A percentile compares a stretch with the other conserved stretches of the same genome.
These are phyloP conservation scores for Aureobasidium sp. DNA, from an alignment of 2,329 filamentous ascomycete species.

Conservation along the genomic window DNA sequence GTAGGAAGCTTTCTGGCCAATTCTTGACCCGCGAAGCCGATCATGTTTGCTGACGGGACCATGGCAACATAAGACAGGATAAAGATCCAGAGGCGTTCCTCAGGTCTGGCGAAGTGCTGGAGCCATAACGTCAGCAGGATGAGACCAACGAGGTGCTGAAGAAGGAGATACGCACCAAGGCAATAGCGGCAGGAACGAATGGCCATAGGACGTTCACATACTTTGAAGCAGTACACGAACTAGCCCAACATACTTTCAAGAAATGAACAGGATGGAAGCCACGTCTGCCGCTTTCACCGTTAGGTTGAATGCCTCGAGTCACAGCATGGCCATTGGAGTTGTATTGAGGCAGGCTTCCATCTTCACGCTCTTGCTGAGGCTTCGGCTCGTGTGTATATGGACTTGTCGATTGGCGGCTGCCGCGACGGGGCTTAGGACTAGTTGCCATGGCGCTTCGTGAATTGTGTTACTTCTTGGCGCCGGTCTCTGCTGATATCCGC, in stretches of 20 bases:
- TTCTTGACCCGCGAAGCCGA: slow-evolving; percentile 61
- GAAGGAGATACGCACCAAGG: slow-evolving; percentile 23
- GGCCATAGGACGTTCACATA: slow-evolving; percentile 46
- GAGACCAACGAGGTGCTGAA: not conserved
- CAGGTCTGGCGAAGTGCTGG: slow-evolving; percentile 38
- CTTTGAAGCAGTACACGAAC: slow-evolving; percentile 40
- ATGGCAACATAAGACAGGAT: slow-evolving; percentile 45
- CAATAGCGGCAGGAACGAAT: slow-evolving; percentile 41
- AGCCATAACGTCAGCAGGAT: not conserved
- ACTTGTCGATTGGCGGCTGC: not conserved
- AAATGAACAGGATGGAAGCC: slow-evolving; percentile 41
- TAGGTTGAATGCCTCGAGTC: slow-evolving; percentile 36
- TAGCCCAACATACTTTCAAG: slow-evolving; percentile 37
- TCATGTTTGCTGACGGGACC: slow-evolving; percentile 43
- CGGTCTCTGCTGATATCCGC: not conserved
- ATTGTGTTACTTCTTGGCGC: not conserved
- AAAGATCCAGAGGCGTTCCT: slow-evolving; percentile 40
- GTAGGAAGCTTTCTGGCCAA: slow-evolving; percentile 68
- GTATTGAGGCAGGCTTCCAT: slow-evolving; percentile 28
- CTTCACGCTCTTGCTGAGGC: slow-evolving; percentile 17
- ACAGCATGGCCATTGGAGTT: slow-evolving; percentile 41
- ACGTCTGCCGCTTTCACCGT: slow-evolving; percentile 42
- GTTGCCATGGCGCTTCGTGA: slow-evolving; percentile 14
- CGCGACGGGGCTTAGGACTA: slow-evolving; percentile 13
- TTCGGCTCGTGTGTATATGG: slow-evolving; percentile 13